Conservation (phyloP, 495 filamentous ascomycete species). For the Neurospora sp. region DNA sequence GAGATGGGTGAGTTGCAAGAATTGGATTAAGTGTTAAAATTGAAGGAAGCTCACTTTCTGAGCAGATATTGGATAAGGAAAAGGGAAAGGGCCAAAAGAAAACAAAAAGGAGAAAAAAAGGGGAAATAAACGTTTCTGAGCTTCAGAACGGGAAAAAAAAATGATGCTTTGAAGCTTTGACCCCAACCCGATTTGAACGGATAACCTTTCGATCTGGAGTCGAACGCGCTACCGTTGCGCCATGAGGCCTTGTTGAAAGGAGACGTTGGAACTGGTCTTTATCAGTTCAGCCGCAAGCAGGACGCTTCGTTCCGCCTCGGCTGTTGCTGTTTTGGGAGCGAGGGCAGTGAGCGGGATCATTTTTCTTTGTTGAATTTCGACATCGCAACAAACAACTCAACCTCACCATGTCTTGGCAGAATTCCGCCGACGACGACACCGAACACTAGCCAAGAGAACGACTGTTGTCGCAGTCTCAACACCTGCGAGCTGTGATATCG, state of each 20-base stretch:
- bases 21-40: background rate
- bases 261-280: accelerated
- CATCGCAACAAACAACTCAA: no score
- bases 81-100: background rate
- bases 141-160: no score
- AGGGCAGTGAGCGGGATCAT: background rate
- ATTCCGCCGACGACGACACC: no score
- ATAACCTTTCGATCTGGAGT: background rate
- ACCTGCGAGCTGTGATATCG: no score
- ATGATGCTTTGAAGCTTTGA: background rate
- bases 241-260: background rate
- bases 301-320: background rate
- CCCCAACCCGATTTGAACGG: background rate
- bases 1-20: background rate
- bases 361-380: background rate
- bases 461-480: no score
- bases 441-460: no score
- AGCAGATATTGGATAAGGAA: no score
- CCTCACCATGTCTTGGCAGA: no score
- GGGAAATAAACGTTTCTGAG: no score
- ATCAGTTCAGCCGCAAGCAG: background rate
- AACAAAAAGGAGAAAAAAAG: no score
- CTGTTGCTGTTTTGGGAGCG: background rate
- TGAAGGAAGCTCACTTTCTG: background rate
- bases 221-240: background rate